Conservation (phyloP, 2,329 filamentous ascomycete genomes). For the Chaetothyriales sp. region DNA sequence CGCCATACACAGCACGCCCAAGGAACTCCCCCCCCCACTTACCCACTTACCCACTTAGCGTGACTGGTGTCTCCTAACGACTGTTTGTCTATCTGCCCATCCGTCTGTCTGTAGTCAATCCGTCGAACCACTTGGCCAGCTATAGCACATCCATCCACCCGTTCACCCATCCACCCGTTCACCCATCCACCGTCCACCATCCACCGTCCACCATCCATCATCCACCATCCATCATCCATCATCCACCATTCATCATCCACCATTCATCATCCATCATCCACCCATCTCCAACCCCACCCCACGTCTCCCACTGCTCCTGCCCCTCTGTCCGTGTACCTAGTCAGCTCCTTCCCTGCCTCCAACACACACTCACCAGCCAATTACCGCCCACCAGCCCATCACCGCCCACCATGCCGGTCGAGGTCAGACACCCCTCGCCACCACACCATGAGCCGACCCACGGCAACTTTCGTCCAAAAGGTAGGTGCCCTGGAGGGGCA, state of each 20-base stretch:
- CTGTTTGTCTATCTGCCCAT: neutral
- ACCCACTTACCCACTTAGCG: no score
- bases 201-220: no score
- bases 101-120: neutral
- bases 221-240: no score
- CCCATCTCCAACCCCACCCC: no score
- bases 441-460: conserved; percentile 20
- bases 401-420: conserved; percentile 13
- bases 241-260: no score
- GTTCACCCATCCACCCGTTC: neutral
- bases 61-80: neutral
- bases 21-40: neutral
- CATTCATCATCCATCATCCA: no score
- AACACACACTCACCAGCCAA: neutral
- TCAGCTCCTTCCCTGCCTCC: neutral
- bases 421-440: conserved; percentile 13
- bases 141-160: neutral
- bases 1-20: neutral
- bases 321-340: neutral
- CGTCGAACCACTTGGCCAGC: neutral
- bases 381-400: neutral
- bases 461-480: conserved; percentile 28
- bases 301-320: neutral
- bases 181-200: no score
- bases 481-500: conserved; percentile 17